Evolutionary conservation across 495 filamentous ascomycete genomes (phyloP).

Genomic region (Lasiosphaeria miniovina): DNA sequence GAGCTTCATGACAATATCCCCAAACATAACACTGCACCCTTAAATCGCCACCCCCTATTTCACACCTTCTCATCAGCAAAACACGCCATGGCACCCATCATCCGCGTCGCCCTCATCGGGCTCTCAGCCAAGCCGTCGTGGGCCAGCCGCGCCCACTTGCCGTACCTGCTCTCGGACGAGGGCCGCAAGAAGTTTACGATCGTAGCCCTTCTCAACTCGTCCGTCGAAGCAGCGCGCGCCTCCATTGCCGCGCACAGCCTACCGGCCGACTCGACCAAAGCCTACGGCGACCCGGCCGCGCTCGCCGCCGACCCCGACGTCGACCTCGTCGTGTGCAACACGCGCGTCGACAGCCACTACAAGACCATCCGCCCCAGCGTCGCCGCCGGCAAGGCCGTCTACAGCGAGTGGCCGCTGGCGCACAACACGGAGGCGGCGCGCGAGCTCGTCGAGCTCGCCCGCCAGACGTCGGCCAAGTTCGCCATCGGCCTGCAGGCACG

Average conservation of each 20-base stretch:
- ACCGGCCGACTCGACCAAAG: slow-evolving; percentile 33
- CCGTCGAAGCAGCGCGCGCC: slow-evolving; percentile 42
- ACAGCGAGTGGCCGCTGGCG: slow-evolving; percentile 58
- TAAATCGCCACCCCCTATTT: too few relatives aligned
- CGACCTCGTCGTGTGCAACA: slow-evolving; percentile 56
- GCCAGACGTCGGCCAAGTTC: slow-evolving; percentile 30
- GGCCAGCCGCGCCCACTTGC: slow-evolving; percentile 55
- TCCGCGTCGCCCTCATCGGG: slow-evolving; percentile 57
- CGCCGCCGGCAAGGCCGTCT: slow-evolving; percentile 55
- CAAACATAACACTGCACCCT: too few relatives aligned
- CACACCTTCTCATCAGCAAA: too few relatives aligned
- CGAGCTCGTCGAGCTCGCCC: slow-evolving; percentile 41
- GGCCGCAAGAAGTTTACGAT: slow-evolving; percentile 49
- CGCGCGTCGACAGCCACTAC: slow-evolving; percentile 55
- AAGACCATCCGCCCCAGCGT: slow-evolving; percentile 38
- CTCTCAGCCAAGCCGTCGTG: slow-evolving; percentile 52
- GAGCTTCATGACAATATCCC: too few relatives aligned
- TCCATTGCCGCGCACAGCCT: slow-evolving; percentile 50
- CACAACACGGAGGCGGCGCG: slow-evolving; percentile 33
- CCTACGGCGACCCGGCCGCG: slow-evolving; percentile 51
- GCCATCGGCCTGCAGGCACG: slow-evolving; percentile 54
- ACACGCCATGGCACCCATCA: slow-evolving; percentile 40
- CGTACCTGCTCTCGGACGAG: slow-evolving; percentile 46
- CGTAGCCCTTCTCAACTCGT: slow-evolving; percentile 59
- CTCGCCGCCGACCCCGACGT: slow-evolving; percentile 48